These are phyloP conservation scores for Sclerotinia subarctica DNA, from an alignment of 2,329 filamentous ascomycete genomes.

Conservation along the genomic window DNA sequence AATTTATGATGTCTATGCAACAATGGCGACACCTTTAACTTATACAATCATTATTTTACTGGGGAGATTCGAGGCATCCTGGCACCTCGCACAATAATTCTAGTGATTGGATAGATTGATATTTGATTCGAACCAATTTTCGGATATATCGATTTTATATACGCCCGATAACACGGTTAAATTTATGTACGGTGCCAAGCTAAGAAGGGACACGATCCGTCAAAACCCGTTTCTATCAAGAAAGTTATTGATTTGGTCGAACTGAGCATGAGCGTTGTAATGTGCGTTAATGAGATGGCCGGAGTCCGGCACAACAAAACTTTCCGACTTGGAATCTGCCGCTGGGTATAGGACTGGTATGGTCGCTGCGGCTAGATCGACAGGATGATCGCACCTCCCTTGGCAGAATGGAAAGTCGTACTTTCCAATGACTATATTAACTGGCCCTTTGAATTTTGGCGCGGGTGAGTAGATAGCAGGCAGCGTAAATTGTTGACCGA, in stretches of 20 bases:
- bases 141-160: neutral
- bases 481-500: neutral
- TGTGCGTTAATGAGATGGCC: slow-evolving; percentile 8
- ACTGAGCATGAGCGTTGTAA: neutral
- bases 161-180: too few relatives aligned
- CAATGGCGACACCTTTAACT: neutral
- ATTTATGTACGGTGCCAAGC: neutral
- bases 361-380: neutral
- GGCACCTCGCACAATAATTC: neutral
- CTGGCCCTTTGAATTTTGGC: neutral
- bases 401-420: slow-evolving; percentile 1
- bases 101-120: neutral
- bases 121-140: neutral
- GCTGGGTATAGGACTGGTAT: neutral
- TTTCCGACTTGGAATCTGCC: neutral
- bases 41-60: neutral
- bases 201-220: neutral
- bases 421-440: slow-evolving; percentile 6
- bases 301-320: neutral
- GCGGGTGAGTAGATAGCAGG: neutral
- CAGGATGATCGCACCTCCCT: neutral
- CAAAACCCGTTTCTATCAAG: neutral
- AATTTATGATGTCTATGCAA: neutral
- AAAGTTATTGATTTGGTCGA: neutral
- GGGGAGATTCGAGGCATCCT: neutral